phyloP scores from a whole-genome alignment of 208 protist species.

The Wallacemonas collosoma region DNA sequence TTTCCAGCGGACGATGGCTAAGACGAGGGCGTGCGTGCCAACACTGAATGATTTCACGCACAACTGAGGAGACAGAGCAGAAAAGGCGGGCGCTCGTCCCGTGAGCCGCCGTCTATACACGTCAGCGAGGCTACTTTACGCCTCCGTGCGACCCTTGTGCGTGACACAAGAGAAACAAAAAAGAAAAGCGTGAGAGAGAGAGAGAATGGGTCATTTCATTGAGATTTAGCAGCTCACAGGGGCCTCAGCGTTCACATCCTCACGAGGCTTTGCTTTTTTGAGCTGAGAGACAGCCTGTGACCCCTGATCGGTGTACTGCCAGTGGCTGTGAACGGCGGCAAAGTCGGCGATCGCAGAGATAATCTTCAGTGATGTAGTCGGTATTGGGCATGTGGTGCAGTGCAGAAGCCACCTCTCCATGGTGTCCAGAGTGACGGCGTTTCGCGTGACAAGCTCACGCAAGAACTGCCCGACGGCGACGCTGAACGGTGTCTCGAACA shows the following conservation, averaged over 20 bases:
- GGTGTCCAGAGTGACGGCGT: constrained; percentile 28
- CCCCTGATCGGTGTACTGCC: constrained; percentile 26
- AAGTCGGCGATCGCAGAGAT: constrained; percentile 55
- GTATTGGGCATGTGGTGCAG: constrained; percentile 24
- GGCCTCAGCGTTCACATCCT: background rate
- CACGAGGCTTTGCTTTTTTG: background rate
- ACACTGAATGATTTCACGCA: too few relatives aligned
- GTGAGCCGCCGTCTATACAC: too few relatives aligned
- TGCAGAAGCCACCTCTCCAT: constrained; percentile 44
- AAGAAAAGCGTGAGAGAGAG: too few relatives aligned
- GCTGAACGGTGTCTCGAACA: constrained; percentile 40
- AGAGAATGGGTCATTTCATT: too few relatives aligned
- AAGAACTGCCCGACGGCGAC: constrained; percentile 56
- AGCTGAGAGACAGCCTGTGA: background rate
- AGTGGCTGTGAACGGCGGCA: constrained; percentile 31
- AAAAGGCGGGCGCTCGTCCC: too few relatives aligned
- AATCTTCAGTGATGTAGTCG: constrained; percentile 27
- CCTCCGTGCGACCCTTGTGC: too few relatives aligned
- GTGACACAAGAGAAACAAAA: too few relatives aligned
- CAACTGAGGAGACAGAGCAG: too few relatives aligned
- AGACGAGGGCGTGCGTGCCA: too few relatives aligned
- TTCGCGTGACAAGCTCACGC: constrained; percentile 44
- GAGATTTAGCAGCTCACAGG: too few relatives aligned
- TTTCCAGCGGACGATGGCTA: too few relatives aligned
- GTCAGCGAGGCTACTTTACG: too few relatives aligned